Evolutionary conservation across 768 basidiomycete genomes (phyloP).

Genomic region (Holtermannia corniformis): DNA sequence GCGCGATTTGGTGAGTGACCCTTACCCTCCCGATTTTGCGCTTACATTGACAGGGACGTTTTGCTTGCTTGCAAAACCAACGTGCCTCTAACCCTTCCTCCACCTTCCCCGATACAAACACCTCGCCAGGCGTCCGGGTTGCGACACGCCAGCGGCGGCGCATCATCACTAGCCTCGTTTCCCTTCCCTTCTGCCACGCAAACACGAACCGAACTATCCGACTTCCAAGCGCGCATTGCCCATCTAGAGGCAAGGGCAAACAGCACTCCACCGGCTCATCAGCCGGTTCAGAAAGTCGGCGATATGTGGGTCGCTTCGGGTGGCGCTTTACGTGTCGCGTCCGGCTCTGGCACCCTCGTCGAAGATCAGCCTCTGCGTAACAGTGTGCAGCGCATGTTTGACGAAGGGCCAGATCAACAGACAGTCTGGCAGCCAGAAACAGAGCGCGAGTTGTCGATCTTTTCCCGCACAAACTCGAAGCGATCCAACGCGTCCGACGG

Average conservation of each 20-base stretch:
- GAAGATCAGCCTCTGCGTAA: slow-evolving; percentile 11
- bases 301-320: slow-evolving; percentile 31
- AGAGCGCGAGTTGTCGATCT: slow-evolving; percentile 22
- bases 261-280: slow-evolving; percentile 3
- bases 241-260: slow-evolving; percentile 3
- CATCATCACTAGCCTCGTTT: background rate
- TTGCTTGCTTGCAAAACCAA: slow-evolving; percentile 29
- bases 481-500: slow-evolving; percentile 2
- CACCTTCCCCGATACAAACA: slow-evolving; percentile 19
- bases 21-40: background rate
- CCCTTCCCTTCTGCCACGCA: background rate
- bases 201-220: slow-evolving; percentile 4
- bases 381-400: slow-evolving; percentile 31
- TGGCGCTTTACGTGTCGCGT: slow-evolving; percentile 11
- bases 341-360: background rate
- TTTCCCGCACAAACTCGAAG: slow-evolving; percentile 16
- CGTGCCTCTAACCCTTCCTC: slow-evolving; percentile 20
- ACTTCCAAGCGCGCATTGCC: slow-evolving; percentile 9
- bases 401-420: slow-evolving; percentile 16
- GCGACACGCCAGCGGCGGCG: background rate
- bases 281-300: slow-evolving; percentile 31
- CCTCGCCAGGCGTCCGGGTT: background rate
- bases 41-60: slow-evolving; percentile 21
- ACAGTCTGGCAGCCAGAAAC: slow-evolving; percentile 18
- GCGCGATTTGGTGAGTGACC: slow-evolving; percentile 30